Base-by-base conservation (phyloP, 139 green algal species). In the Chlorella sp. region DNA sequence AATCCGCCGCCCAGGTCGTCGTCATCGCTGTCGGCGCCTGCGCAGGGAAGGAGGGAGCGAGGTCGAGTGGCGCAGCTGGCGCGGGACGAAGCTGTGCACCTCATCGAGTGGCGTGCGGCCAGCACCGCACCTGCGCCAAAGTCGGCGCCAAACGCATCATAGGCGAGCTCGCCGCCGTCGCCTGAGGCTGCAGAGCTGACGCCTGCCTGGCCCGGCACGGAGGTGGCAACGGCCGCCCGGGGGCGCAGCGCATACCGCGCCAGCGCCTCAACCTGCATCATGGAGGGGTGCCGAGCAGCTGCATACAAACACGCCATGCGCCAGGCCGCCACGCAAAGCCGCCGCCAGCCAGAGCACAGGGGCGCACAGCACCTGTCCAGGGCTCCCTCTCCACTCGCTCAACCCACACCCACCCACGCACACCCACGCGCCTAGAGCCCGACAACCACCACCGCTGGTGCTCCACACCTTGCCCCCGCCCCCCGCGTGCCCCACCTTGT, bases 361-460 rank as follows among this genome's bases (percentile, higher is more conserved):
- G 14, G 46, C 46, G 17, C 14, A 55, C 46, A n/a, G n/a, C n/a
- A n/a, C n/a, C n/a, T n/a, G n/a, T n/a, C n/a, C n/a, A n/a, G n/a
- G n/a, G n/a, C n/a, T n/a, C n/a, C n/a, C n/a, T n/a, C n/a, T n/a
- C n/a, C n/a, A n/a, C n/a, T n/a, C 8, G 85, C 43, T 85, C 73
- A 17, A 90, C 45, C 51, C 88, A 90, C 19, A 92, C 79, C 56
- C 61, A 41, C 5, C 41, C 75, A 56, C n/a, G n/a, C n/a, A n/a
- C n/a, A n/a, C n/a, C n/a, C n/a, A n/a, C n/a, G n/a, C n/a, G n/a
- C n/a, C n/a, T n/a, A n/a, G n/a, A n/a, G n/a, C n/a, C n/a, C n/a
- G n/a, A n/a, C n/a, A n/a, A n/a, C n/a, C n/a, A n/a, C n/a, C n/a
- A n/a, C n/a, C n/a, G n/a, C n/a, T n/a, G n/a, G n/a, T n/a, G n/a